A percentile compares a stretch with the other conserved stretches of the same genome.
These are phyloP conservation scores for Candida ovalis DNA, from an alignment of 805 yeast species.

Conservation along the genomic window DNA sequence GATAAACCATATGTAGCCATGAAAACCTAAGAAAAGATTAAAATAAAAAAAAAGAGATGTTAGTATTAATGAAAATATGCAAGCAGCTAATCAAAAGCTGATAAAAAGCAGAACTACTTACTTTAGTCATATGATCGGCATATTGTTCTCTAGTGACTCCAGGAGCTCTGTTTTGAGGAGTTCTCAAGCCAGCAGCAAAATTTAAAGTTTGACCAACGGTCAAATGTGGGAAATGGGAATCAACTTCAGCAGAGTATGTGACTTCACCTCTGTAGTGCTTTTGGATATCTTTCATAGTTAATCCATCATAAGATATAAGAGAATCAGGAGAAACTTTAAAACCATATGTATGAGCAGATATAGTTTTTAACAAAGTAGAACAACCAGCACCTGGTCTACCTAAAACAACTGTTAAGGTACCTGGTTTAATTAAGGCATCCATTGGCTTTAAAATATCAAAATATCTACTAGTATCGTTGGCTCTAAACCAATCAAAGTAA, in stretches of 20 bases:
- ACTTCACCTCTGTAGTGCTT: slow-evolving; percentile 64
- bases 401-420: slow-evolving; percentile 64
- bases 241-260: slow-evolving; percentile 65
- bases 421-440: slow-evolving; percentile 61
- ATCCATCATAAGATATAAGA: slow-evolving; percentile 48
- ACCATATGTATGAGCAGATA: slow-evolving; percentile 58
- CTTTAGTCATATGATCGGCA: slow-evolving; percentile 50
- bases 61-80: slow-evolving; percentile 1
- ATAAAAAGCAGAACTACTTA: no score
- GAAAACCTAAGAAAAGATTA: slow-evolving; percentile 15
- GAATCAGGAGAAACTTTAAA: slow-evolving; percentile 47
- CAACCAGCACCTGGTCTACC: slow-evolving; percentile 88
- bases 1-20: slow-evolving; percentile 31
- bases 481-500: slow-evolving; percentile 22
- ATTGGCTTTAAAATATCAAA: slow-evolving; percentile 59
- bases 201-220: slow-evolving; percentile 63
- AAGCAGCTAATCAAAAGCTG: no score
- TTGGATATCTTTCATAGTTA: slow-evolving; percentile 46
- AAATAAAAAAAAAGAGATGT: neutral
- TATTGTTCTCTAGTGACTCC: slow-evolving; percentile 55
- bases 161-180: slow-evolving; percentile 59
- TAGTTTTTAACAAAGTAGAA: slow-evolving; percentile 59
- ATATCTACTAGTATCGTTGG: slow-evolving; percentile 29
- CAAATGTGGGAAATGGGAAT: slow-evolving; percentile 63
- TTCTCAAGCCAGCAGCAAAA: slow-evolving; percentile 58